Base-by-base conservation (phyloP, 2,329 filamentous ascomycete species). In the Diaporthe amygdali region DNA sequence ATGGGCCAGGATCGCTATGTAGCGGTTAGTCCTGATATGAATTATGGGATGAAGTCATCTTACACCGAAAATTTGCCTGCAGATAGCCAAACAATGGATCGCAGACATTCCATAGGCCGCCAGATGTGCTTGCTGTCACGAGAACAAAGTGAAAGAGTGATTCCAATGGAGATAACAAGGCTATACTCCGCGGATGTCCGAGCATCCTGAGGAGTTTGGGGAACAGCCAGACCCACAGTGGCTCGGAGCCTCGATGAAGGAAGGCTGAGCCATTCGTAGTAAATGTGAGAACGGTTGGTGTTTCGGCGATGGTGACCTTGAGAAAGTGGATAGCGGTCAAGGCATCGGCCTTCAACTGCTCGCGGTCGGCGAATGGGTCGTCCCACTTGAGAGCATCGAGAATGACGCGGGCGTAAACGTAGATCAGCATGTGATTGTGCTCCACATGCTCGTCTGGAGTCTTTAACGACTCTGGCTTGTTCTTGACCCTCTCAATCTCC, bases 381-480 rank as follows among this genome's bases (percentile, higher is more conserved):
- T 94, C 89, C 77, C 89, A 86, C 74, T 87, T 87, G 56, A 93
- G 85, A 54, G 87, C 87, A 75, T 95, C 93, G 15, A 98, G 85
- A 27, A 94, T 93, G 71, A 94, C 93, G 78, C 93, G 92, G 63
- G 92, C 87, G 76, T 96, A 93, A 73, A 97, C 93, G 77, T 93
- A 95, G 66, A 97, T 91, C 63, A 98, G 88, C 81, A 95, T 93
- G 76, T 95, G 92, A 76, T 97, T 96, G 79, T 97, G 91, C 64
- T 91, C 88, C 54, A 93, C 82, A 74, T 93, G 91, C 54, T 93
- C 90, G 73, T 92, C 89, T 2, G 85, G 78, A 15, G 89, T 87
- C 39, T 91, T 90, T 32, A 96, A 86, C 32, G 85, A 77, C 1
- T 79, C 81, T 47, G 84, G 87, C 14, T 87, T 77, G 73, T 87